Evolutionary conservation across 2,329 filamentous ascomycete genomes (phyloP).

Genomic region (Trichoderma harzianum): DNA sequence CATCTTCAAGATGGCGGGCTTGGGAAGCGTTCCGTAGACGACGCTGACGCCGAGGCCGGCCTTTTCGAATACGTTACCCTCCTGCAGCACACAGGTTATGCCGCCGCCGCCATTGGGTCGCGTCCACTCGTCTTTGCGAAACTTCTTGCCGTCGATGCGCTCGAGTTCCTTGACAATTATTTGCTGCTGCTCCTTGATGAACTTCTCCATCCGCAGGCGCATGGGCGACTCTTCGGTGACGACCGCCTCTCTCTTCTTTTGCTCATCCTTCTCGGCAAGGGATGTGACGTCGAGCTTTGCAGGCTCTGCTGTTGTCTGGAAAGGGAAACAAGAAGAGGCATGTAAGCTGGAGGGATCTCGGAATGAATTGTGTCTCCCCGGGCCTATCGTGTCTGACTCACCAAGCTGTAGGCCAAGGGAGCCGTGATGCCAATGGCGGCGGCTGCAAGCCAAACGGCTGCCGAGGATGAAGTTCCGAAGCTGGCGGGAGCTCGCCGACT

Average conservation of each 20-base stretch:
- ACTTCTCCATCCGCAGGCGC: conserved; percentile 95
- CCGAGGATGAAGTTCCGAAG: conserved; percentile 22
- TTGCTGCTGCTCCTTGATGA: conserved; percentile 90
- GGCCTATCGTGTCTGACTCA: conserved; percentile 31
- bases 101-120: conserved; percentile 87
- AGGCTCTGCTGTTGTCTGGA: conserved; percentile 41
- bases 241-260: conserved; percentile 66
- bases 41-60: conserved; percentile 92
- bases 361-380: not conserved
- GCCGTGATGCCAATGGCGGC: conserved; percentile 49
- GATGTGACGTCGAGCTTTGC: conserved; percentile 59
- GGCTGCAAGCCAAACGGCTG: conserved; percentile 34
- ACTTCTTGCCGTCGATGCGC: conserved; percentile 76
- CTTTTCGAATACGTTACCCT: conserved; percentile 97
- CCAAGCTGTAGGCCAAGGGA: conserved; percentile 58
- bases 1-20: conserved; percentile 88
- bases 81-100: conserved; percentile 90
- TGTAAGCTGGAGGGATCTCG: not conserved
- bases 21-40: conserved; percentile 87
- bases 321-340: not conserved
- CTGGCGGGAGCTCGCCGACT: conserved; percentile 22
- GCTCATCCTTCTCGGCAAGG: conserved; percentile 80
- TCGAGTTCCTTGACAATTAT: conserved; percentile 82
- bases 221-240: conserved; percentile 81
- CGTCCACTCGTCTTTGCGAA: conserved; percentile 81